Base-by-base conservation (phyloP, 2,329 filamentous ascomycete genomes). In the Dactylellina drechsleri region DNA sequence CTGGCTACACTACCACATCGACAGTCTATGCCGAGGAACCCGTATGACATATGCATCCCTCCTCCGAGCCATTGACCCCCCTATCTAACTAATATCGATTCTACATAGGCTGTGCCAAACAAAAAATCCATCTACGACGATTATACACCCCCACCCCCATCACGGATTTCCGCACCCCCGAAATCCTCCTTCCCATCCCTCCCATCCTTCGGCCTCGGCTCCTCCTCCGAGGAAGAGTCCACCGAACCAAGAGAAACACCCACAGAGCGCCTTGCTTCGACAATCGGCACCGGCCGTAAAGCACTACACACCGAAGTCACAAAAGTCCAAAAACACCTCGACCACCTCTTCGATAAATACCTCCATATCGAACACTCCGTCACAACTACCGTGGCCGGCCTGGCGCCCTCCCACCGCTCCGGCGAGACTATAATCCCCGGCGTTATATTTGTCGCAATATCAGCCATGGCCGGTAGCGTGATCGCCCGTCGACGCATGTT, bases 381-480 rank as follows among this genome's bases (percentile, higher is more conserved):
- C 84, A 96, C 94, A 79, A 88, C 87, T 83, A 98, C 95, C 76
- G 83, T 99, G 78, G 92, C 93, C 72, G 93, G 91, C 20, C 87
- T 99, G 45, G 95, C 93, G 18, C 95, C 95, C 31, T 86, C 93
- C 43, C 90, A 90, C 80, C 91, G 94, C 83, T 92, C 89, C 75
- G 92, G 91, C 81, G 95, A 99, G 85, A 89, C 89, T 81, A 87
- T 99, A 67, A 89, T 98, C 83, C 95, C 95, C 40, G 94, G 94
- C 26, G 86, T 89, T 73, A 88, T 98, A 78, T 98, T 98, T 84
- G 93, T 98, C 54, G 87, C 97, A 31, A 93, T 99, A 56, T 90
- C 93, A 49, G 90, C 92, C 79, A 97, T 99, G 93, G 92, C 95
- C 41, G 95, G 94, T 79, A 93, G 89, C 82, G 98, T 99, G 81